Conservation (phyloP, 2,329 filamentous ascomycete genomes). For the Fusarium sp. region DNA sequence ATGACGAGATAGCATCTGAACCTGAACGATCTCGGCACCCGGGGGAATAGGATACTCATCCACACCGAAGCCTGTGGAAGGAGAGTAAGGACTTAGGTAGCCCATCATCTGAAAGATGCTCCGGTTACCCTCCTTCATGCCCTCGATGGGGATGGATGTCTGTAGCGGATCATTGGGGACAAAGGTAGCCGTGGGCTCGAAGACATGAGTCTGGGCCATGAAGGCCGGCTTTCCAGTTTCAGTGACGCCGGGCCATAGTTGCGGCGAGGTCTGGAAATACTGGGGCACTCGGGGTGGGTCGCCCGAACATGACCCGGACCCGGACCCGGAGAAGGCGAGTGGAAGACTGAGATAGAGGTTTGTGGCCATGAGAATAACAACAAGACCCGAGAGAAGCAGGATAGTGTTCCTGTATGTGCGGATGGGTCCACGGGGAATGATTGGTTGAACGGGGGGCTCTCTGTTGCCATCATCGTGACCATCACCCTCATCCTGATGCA, state of each 20-base stretch:
- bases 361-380: slow-evolving; percentile 52
- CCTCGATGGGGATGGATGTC: slow-evolving; percentile 74
- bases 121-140: slow-evolving; percentile 64
- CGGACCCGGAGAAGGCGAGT: slow-evolving; percentile 42
- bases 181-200: slow-evolving; percentile 72
- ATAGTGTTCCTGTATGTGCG: slow-evolving; percentile 47
- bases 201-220: slow-evolving; percentile 75
- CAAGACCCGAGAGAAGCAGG: slow-evolving; percentile 47
- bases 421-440: slow-evolving; percentile 36
- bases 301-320: slow-evolving; percentile 46
- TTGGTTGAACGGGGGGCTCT: slow-evolving; percentile 20
- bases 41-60: slow-evolving; percentile 75
- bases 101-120: slow-evolving; percentile 80
- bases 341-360: slow-evolving; percentile 53
- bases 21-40: slow-evolving; percentile 75
- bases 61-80: slow-evolving; percentile 79
- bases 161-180: slow-evolving; percentile 77
- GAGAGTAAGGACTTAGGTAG: slow-evolving; percentile 73
- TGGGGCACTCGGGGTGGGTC: slow-evolving; percentile 62
- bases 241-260: slow-evolving; percentile 73
- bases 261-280: slow-evolving; percentile 71
- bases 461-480: slow-evolving; percentile 29
- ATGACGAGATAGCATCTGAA: slow-evolving; percentile 79
- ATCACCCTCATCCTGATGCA: slow-evolving; percentile 50
- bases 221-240: slow-evolving; percentile 77